Percentiles rank a stretch among this genome's conserved stretches.
phyloP scores from a whole-genome alignment of 805 yeast species.

The Myxozyma neglecta region DNA sequence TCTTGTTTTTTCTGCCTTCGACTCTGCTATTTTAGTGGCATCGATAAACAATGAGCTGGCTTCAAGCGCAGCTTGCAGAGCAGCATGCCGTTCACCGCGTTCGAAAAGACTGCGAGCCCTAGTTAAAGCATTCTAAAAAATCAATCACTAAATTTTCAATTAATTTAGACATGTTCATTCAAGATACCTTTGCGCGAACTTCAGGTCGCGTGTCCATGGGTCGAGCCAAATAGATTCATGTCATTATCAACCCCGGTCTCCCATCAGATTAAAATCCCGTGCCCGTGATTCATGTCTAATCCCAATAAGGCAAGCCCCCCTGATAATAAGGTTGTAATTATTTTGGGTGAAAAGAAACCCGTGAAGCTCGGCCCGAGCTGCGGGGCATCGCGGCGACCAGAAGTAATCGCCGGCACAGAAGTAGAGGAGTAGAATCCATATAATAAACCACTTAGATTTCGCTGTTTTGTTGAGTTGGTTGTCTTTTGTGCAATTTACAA shows the following conservation, averaged over 20 bases:
- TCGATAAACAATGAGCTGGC: constrained; percentile 10
- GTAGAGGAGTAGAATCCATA: too few species aligned
- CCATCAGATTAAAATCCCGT: too few species aligned
- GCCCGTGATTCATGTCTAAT: too few species aligned
- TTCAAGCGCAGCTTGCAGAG: constrained; percentile 9
- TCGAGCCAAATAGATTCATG: too few species aligned
- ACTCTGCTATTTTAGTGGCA: constrained; percentile 1
- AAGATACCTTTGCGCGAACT: constrained; percentile 1
- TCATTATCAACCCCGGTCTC: too few species aligned
- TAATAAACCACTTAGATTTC: too few species aligned
- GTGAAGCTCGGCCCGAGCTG: constrained; percentile 7
- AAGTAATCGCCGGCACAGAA: not conserved
- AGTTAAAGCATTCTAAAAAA: constrained; percentile 10
- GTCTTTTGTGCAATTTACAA: too few species aligned
- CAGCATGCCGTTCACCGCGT: constrained; percentile 1
- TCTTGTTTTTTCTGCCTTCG: not conserved
- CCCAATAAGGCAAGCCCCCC: not conserved
- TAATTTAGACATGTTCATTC: not conserved
- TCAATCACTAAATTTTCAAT: not conserved
- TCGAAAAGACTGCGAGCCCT: constrained; percentile 1
- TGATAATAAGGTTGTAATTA: not conserved
- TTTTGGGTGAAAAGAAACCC: not conserved
- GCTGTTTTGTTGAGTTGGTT: too few species aligned
- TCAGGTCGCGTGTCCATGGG: not conserved
- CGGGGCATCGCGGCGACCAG: not conserved